Conservation (phyloP, 2,329 filamentous ascomycete genomes). For the Aspergillus novoparasiticus region DNA sequence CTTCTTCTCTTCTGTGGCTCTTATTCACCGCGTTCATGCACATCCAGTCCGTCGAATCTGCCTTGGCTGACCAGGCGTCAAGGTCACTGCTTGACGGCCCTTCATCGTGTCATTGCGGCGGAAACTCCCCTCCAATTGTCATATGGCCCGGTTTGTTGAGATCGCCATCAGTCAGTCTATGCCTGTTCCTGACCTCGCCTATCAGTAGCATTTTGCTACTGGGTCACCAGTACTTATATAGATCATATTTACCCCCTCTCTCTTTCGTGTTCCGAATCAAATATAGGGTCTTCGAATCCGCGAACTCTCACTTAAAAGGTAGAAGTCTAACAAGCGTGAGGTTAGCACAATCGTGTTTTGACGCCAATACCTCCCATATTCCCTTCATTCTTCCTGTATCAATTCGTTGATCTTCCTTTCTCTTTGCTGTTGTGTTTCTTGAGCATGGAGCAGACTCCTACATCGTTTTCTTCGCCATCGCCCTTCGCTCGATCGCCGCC, state of each 20-base stretch:
- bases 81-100: slow-evolving; percentile 27
- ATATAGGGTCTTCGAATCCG: not conserved
- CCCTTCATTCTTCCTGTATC: not conserved
- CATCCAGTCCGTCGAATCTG: slow-evolving; percentile 33
- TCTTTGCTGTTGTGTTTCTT: not conserved
- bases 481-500: slow-evolving; percentile 14
- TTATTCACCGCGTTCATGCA: slow-evolving; percentile 29
- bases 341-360: not conserved
- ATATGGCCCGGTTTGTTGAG: slow-evolving; percentile 26
- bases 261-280: slow-evolving; percentile 2
- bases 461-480: slow-evolving; percentile 23
- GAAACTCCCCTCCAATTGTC: slow-evolving; percentile 30
- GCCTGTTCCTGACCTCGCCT: slow-evolving; percentile 25
- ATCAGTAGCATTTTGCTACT: slow-evolving; percentile 26
- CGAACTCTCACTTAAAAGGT: not conserved
- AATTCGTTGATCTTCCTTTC: not conserved
- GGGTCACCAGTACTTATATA: slow-evolving; percentile 30
- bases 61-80: slow-evolving; percentile 38
- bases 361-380: not conserved
- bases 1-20: slow-evolving; percentile 17
- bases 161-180: slow-evolving; percentile 31
- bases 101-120: slow-evolving; percentile 29
- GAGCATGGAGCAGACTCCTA: slow-evolving; percentile 29
- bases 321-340: not conserved
- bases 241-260: slow-evolving; percentile 14